Evolutionary conservation across 2,329 filamentous ascomycete species (phyloP).

Genomic region (Colletotrichum gloeosporioides): DNA sequence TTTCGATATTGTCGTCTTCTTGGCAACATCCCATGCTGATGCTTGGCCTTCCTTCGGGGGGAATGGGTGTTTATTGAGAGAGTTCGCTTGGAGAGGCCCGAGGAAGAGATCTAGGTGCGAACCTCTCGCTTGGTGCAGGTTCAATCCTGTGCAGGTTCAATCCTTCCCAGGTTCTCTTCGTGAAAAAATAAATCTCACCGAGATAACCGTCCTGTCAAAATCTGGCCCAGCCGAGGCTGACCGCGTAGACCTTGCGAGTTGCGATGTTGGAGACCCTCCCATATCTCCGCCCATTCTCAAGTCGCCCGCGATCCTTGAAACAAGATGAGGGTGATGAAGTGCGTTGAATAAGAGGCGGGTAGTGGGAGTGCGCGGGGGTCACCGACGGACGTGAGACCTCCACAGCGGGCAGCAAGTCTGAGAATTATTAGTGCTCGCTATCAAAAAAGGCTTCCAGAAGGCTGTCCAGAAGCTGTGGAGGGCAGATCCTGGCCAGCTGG

Average conservation of each 20-base stretch:
- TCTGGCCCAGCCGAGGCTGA: background rate
- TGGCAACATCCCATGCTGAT: background rate
- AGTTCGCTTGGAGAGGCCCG: background rate
- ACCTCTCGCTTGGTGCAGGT: background rate
- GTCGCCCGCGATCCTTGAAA: constrained; percentile 7
- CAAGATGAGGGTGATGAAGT: constrained; percentile 4
- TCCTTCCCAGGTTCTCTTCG: too few relatives aligned
- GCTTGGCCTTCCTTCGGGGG: background rate
- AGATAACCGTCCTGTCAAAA: background rate
- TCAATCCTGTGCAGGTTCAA: background rate
- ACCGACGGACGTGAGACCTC: background rate
- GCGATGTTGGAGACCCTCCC: background rate
- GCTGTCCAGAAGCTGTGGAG: background rate
- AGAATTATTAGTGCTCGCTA: background rate
- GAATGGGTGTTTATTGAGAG: background rate
- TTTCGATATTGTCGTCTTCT: background rate
- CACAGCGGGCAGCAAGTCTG: background rate
- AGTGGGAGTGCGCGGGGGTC: background rate
- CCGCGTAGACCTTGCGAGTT: background rate
- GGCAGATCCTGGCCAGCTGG: background rate
- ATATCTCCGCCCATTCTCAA: background rate
- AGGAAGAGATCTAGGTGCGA: background rate
- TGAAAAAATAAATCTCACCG: background rate
- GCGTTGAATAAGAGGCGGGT: background rate
- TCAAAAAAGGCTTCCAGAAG: background rate